A percentile compares a stretch with the other conserved stretches of the same genome.
Conservation (phyloP, 2,329 filamentous ascomycete species). For the Ascochyta viciae-villosae region DNA sequence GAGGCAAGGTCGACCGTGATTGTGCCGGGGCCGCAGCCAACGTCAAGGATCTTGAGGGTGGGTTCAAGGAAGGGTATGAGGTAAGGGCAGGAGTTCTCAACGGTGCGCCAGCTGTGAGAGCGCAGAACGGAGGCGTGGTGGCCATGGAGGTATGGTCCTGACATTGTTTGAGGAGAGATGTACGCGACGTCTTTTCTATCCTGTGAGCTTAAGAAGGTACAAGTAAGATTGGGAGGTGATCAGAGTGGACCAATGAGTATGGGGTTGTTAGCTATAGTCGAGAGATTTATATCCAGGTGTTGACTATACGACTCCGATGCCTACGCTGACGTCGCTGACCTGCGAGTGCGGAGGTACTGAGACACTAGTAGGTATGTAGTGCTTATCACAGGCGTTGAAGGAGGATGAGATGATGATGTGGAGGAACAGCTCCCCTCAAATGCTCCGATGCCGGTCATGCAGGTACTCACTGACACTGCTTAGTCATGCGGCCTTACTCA, state of each 20-base stretch:
- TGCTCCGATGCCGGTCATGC: constrained; percentile 10
- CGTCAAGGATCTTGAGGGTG: constrained; percentile 52
- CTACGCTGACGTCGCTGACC: constrained; percentile 3
- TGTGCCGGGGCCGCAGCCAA: constrained; percentile 58
- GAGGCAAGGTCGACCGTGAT: constrained; percentile 55
- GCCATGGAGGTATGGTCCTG: constrained; percentile 50
- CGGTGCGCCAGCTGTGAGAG: constrained; percentile 55
- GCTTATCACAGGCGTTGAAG: background rate
- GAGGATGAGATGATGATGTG: constrained; percentile 6
- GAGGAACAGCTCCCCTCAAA: constrained; percentile 4
- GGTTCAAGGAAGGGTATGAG: constrained; percentile 44
- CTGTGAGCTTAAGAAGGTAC: background rate
- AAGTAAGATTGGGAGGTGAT: background rate
- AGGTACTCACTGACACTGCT: constrained; percentile 8
- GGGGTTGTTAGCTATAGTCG: background rate
- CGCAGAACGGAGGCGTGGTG: constrained; percentile 51
- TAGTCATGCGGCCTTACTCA: background rate
- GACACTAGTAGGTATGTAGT: background rate
- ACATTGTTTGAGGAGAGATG: constrained; percentile 1
- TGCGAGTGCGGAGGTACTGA: constrained; percentile 14
- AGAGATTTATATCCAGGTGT: background rate
- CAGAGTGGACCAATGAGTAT: background rate
- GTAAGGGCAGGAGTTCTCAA: constrained; percentile 53
- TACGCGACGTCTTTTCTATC: background rate
- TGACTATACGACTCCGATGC: background rate